These are phyloP conservation scores for Umbelopsis ramanniana DNA, from an alignment of 192 early-diverging fungal species.

Conservation along the genomic window DNA sequence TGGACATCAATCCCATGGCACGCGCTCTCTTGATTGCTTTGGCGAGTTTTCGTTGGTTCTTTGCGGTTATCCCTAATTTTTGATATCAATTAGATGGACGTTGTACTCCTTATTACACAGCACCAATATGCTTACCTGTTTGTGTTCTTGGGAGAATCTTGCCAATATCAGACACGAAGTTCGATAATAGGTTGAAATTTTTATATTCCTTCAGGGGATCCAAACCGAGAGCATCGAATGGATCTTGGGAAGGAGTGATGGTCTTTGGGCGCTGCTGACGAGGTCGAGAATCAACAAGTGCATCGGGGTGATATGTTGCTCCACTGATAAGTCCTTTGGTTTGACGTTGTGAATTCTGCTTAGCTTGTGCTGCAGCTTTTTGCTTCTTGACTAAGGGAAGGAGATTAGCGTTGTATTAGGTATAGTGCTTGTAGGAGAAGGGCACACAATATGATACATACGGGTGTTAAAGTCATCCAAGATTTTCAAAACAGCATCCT, in stretches of 20 bases:
- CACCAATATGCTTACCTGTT: constrained; percentile 37
- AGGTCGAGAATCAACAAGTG: constrained; percentile 37
- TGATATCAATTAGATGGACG: not conserved
- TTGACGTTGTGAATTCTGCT: constrained; percentile 10
- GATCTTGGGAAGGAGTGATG: constrained; percentile 34
- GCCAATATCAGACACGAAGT: constrained; percentile 54
- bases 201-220: constrained; percentile 54
- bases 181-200: constrained; percentile 44
- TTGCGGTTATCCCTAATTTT: constrained; percentile 44
- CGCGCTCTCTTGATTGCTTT: constrained; percentile 51
- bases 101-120: not conserved
- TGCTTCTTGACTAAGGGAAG: not conserved
- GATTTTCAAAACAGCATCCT: constrained; percentile 1
- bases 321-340: not conserved
- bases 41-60: constrained; percentile 53
- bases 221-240: constrained; percentile 43
- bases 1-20: constrained; percentile 44
- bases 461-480: constrained; percentile 10
- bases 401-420: not conserved
- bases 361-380: constrained; percentile 6
- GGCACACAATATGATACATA: not conserved
- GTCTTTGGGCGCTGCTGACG: constrained; percentile 29
- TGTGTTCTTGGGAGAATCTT: constrained; percentile 47
- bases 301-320: constrained; percentile 38
- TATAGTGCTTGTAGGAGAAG: too few species aligned